phyloP scores from a whole-genome alignment of 495 filamentous ascomycete species.

The Halenospora varia region DNA sequence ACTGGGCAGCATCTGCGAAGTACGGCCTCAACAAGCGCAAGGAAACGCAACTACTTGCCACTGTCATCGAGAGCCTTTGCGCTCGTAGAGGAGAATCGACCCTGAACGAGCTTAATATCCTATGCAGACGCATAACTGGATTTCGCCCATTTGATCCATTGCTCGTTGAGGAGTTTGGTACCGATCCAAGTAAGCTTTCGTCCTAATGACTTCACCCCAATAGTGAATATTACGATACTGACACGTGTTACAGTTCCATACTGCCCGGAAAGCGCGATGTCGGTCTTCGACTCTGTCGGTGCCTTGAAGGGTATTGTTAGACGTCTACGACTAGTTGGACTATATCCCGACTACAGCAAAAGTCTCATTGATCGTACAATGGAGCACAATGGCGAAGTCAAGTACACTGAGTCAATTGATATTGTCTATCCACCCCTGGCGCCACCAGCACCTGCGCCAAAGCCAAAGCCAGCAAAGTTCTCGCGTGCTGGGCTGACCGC shows the following conservation, averaged over 20 bases:
- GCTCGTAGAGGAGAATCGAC: neutral
- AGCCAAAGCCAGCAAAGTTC: no score
- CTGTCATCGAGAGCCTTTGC: conserved; percentile 5
- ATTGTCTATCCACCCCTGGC: no score
- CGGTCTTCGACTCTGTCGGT: neutral
- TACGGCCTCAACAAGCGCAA: conserved; percentile 10
- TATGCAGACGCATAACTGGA: conserved; percentile 17
- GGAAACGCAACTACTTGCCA: conserved; percentile 1
- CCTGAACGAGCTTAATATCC: conserved; percentile 15
- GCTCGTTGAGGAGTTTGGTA: neutral
- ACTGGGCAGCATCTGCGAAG: neutral
- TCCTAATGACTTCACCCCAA: no score
- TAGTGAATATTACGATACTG: no score
- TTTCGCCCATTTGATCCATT: neutral
- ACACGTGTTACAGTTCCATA: conserved; percentile 7
- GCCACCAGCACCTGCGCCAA: no score
- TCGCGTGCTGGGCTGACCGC: no score
- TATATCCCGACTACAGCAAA: no score
- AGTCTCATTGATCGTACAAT: no score
- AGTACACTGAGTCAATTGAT: no score
- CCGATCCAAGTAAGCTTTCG: neutral
- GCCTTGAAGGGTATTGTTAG: neutral
- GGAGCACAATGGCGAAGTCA: no score
- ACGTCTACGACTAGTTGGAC: neutral
- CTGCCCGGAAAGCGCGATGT: conserved; percentile 7